Base-by-base conservation (phyloP, 352 stramenopile genomes). In the Phytophthora pisi region DNA sequence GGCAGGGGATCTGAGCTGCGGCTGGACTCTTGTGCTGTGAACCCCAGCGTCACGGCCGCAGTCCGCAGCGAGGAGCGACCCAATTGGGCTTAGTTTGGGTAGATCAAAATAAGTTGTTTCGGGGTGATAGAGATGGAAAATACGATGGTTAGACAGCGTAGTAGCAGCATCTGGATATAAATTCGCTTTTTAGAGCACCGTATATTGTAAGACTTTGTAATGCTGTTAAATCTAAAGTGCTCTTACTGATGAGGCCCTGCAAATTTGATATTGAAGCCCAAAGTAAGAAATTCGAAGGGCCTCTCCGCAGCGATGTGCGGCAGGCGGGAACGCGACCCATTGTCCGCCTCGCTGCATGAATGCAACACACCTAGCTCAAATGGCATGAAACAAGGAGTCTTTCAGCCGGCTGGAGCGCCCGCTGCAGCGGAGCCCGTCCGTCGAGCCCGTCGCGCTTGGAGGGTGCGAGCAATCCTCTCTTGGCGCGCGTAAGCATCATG, bases 11-110 rank as follows among this genome's bases (percentile, higher is more conserved):
- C 54, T 74, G 55, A 24, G 67, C 36, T 13, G 26, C 16, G 36
- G 50, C 50, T 63, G 52, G 62, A 61, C 67, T 67, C 46, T 70
- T 70, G 54, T 42, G 61, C 20, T 20, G 20, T 20, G 20, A 20
- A 20, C 26, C 4, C 24, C 31, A 30, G 3, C n/a, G 63, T 70
- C 63, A 65, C 34, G 55, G 24, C 38, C 38, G 62, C 46, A 57
- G 55, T 26, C 4, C 42, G 42, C 10, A 5, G n/a, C 16, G 13
- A 18, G 6, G 18, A 4, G 43, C n/a, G 43, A 15, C 43, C 43
- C 15, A 40, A 60, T 58, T 49, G 10, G 13, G 34, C 18, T n/a
- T 51, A 61, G 5, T 57, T 64, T 58, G 57, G 57, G 34, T 13
- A 2, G 8, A 2, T 38, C 5, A 6, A 8, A 2, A 57, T 18